Conservation (phyloP, 441 rosid genomes). For the Breynia disticha region DNA sequence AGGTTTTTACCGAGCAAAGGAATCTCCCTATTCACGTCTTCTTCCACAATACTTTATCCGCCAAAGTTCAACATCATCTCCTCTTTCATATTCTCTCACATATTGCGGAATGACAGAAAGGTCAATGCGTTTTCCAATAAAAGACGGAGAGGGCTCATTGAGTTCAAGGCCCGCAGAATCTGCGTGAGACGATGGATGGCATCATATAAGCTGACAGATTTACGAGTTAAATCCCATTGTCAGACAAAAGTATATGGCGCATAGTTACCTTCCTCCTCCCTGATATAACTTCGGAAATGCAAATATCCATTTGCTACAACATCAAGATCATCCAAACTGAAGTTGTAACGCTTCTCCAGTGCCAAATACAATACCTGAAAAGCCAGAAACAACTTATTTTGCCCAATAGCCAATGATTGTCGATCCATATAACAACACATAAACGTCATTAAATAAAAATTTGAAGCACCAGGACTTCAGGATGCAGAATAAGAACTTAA, state of each 20-base stretch:
- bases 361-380: slow-evolving; percentile 67
- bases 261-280: slow-evolving; percentile 35
- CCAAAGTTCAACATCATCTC: slow-evolving; percentile 75
- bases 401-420: too few species aligned
- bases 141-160: slow-evolving; percentile 18
- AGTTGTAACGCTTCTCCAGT: slow-evolving; percentile 84
- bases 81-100: slow-evolving; percentile 48
- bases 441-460: too few species aligned
- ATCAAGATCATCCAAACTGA: slow-evolving; percentile 59
- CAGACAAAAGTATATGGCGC: not conserved
- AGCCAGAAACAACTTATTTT: too few species aligned
- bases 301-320: slow-evolving; percentile 78
- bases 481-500: too few species aligned
- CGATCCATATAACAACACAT: too few species aligned
- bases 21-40: too few species aligned
- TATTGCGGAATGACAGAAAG: slow-evolving; percentile 48
- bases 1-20: not conserved
- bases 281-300: slow-evolving; percentile 49
- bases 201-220: too few species aligned
- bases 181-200: slow-evolving; percentile 16
- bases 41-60: slow-evolving; percentile 31
- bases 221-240: too few species aligned
- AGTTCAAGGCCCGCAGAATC: slow-evolving; percentile 18
- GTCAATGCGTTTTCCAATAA: slow-evolving; percentile 48
- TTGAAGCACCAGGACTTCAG: too few species aligned